These are phyloP conservation scores for Potentilla sterilis DNA, from an alignment of 306 rosid species.

Conservation along the genomic window DNA sequence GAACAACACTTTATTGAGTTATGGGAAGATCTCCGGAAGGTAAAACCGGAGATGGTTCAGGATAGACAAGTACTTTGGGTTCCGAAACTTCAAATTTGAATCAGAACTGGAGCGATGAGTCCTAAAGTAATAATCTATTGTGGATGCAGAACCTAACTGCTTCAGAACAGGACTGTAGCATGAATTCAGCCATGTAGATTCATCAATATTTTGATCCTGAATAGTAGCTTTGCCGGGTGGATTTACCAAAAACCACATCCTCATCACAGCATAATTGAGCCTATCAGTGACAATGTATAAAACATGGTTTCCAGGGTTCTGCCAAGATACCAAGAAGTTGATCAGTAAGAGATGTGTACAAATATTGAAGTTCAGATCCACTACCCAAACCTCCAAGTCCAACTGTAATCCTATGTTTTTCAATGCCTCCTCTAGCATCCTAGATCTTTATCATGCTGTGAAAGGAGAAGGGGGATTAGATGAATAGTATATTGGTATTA, in stretches of 20 bases:
- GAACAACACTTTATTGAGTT: constrained; percentile 82
- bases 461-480: background rate
- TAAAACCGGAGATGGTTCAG: constrained; percentile 98
- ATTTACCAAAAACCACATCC: constrained; percentile 95
- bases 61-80: too few species aligned
- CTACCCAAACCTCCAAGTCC: constrained; percentile 82
- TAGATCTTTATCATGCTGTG: constrained; percentile 74
- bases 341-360: constrained; percentile 25
- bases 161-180: constrained; percentile 96
- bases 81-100: constrained; percentile 83
- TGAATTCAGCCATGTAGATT: constrained; percentile 89
- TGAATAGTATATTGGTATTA: background rate
- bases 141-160: constrained; percentile 81
- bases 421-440: constrained; percentile 60
- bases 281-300: constrained; percentile 89
- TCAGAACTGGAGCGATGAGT: constrained; percentile 80
- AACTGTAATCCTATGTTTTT: constrained; percentile 80
- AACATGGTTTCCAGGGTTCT: constrained; percentile 83
- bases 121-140: constrained; percentile 88
- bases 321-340: constrained; percentile 31
- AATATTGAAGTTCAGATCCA: constrained; percentile 47
- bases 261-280: constrained; percentile 94
- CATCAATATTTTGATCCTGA: constrained; percentile 86
- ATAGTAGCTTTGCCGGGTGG: constrained; percentile 79
- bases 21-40: constrained; percentile 91